Conservation (phyloP, 768 basidiomycete genomes). For the Mycena galopus region DNA sequence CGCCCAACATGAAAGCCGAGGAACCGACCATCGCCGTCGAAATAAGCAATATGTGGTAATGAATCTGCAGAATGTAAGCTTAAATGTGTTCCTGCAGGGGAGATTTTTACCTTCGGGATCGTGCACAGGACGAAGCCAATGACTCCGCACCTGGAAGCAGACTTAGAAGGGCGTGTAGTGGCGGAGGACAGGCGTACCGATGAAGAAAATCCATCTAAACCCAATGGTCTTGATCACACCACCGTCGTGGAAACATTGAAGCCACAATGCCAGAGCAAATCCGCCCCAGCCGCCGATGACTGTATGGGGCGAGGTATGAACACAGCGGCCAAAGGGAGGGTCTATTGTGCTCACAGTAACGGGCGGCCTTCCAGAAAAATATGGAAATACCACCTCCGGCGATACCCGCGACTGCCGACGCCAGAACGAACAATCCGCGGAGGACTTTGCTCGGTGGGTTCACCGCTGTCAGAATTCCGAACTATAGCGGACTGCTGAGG, state of each 20-base stretch:
- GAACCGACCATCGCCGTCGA: constrained; percentile 93
- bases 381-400: constrained; percentile 89
- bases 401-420: constrained; percentile 82
- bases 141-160: constrained; percentile 69
- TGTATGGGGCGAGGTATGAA: constrained; percentile 10
- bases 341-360: constrained; percentile 64
- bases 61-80: constrained; percentile 59
- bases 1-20: constrained; percentile 90
- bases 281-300: constrained; percentile 85
- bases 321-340: neutral
- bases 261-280: constrained; percentile 87
- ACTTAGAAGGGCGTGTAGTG: constrained; percentile 37
- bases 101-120: constrained; percentile 70
- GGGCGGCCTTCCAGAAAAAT: constrained; percentile 93
- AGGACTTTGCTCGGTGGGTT: constrained; percentile 84
- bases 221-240: constrained; percentile 85
- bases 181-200: constrained; percentile 63
- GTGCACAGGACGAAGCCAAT: constrained; percentile 88
- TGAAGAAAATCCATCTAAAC: constrained; percentile 90
- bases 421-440: constrained; percentile 91
- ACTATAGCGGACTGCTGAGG: constrained; percentile 44
- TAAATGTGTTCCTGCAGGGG: constrained; percentile 30
- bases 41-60: constrained; percentile 88
- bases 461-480: constrained; percentile 87
- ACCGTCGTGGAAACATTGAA: constrained; percentile 87